Evolutionary conservation across 2,329 filamentous ascomycete species (phyloP), one percentile per base, ranked within the genome.

Genomic region (Coniochaeta hoffmannii): DNA sequence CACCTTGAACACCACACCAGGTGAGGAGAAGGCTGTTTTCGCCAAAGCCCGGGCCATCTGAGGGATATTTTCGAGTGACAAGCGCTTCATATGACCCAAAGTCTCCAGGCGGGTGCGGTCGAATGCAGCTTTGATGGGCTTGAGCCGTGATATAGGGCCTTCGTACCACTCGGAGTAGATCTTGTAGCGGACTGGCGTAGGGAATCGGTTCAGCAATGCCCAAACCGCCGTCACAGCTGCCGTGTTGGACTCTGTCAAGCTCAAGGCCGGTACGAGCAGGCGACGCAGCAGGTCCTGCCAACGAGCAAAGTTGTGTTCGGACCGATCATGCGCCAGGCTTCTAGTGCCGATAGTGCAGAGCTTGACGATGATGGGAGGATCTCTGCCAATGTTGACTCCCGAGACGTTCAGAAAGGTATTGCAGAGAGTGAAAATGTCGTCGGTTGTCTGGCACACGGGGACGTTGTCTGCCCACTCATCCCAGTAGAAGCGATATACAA

Each of bases 391-490:
- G 65, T 90, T 91, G 59, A 95, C 86, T 2, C 94, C 93, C 0
- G 92, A 88, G 24, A 93, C 75, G 61, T 94, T 95, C 49, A 97
- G 76, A 22, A 99, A 80, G 1, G 90, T 92, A 56, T 85, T 82
- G 69, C 91, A 95, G 0, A 97, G 81, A 2, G 87, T 85, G 69
- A 97, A 94, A 14, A 99, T 80, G 66, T 99, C 94, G 59, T 97
- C 90, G 6, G 96, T 84, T 1, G 79, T 88, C 68, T 96, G 92
- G 66, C 94, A 99, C 19, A 96, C 75, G 0, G 94, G 95, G 49
- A 99, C 80, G 60, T 94, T 96, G 70, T 97, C 93, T 2, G 86
- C 80, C 94, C 94, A 99, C 63, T 97, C 94, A 57, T 96, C 91
- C 86, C 94, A 97, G 70, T 99, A 99, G 68, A 95, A 97, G 32